Evolutionary conservation across 2,329 filamentous ascomycete genomes (phyloP).

Genomic region (Pseudocercospora eumusae): DNA sequence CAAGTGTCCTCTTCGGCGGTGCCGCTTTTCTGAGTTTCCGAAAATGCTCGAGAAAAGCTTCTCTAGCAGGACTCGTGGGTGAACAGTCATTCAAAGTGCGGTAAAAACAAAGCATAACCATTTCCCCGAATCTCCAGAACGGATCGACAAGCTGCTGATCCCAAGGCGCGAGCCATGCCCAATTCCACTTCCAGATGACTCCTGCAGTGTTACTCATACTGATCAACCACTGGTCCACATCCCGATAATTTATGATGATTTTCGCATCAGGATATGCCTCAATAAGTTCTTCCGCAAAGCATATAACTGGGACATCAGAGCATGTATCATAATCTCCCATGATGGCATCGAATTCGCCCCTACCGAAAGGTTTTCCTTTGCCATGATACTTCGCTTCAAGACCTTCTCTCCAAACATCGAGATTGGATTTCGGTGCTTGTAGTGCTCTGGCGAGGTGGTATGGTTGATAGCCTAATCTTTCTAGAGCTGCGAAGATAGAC

Average conservation of each 20-base stretch:
- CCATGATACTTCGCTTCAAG: constrained; percentile 26
- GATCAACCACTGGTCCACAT: constrained; percentile 33
- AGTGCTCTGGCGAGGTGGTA: constrained; percentile 32
- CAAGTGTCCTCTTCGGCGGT: constrained; percentile 33
- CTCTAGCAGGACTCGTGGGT: constrained; percentile 13
- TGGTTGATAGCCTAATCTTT: constrained; percentile 26
- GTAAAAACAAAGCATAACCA: constrained; percentile 17
- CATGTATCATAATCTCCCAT: constrained; percentile 20
- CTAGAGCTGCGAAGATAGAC: constrained; percentile 26
- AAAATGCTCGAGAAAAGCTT: constrained; percentile 20
- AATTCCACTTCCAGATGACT: constrained; percentile 16
- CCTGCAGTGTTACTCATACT: constrained; percentile 20
- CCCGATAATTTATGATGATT: constrained; percentile 31
- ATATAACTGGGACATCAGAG: constrained; percentile 28
- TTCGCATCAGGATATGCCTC: constrained; percentile 35
- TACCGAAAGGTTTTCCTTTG: constrained; percentile 23
- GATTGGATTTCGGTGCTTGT: constrained; percentile 18
- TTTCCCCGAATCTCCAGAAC: constrained; percentile 21
- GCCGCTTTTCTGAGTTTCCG: constrained; percentile 28
- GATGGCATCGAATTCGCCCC: constrained; percentile 20
- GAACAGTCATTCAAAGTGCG: constrained; percentile 17
- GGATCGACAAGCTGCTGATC: constrained; percentile 16
- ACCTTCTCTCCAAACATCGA: constrained; percentile 27
- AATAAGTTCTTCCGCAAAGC: constrained; percentile 32
- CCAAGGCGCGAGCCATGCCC: constrained; percentile 22